Percentiles rank a stretch among this genome's conserved stretches.
Conservation (phyloP, 2,329 filamentous ascomycete genomes). For the Sclerotinia nivalis region DNA sequence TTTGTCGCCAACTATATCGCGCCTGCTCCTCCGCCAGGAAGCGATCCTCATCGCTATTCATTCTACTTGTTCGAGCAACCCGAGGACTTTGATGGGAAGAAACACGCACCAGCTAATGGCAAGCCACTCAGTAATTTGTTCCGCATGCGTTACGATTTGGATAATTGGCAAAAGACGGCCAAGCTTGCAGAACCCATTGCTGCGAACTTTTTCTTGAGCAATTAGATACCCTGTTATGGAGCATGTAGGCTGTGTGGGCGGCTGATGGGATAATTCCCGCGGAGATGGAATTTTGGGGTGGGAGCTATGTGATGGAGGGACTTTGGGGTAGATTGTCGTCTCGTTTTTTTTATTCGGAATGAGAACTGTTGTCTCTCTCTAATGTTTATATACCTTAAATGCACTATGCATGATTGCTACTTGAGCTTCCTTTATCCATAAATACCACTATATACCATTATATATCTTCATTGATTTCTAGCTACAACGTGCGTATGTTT, state of each 20-base stretch:
- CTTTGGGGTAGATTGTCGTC: background rate
- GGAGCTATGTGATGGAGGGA: background rate
- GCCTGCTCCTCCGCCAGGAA: slow-evolving; percentile 49
- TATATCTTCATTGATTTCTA: background rate
- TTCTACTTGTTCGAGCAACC: slow-evolving; percentile 54
- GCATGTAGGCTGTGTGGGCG: background rate
- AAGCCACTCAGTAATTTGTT: slow-evolving; percentile 42
- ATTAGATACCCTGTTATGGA: slow-evolving; percentile 27
- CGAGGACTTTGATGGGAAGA: slow-evolving; percentile 41
- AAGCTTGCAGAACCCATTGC: slow-evolving; percentile 42
- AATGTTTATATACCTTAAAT: background rate
- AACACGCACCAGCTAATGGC: slow-evolving; percentile 42
- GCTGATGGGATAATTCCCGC: too few species aligned
- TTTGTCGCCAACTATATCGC: slow-evolving; percentile 47
- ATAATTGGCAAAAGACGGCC: slow-evolving; percentile 44
- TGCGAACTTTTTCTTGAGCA: slow-evolving; percentile 44
- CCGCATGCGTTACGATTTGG: slow-evolving; percentile 48
- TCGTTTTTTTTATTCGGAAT: background rate
- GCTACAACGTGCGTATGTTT: background rate
- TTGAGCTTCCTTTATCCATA: background rate
- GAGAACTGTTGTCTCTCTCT: background rate
- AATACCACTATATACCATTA: too few species aligned
- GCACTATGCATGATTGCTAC: background rate
- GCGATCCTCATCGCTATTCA: slow-evolving; percentile 51
- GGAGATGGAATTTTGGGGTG: background rate